Conservation (phyloP, 2,329 filamentous ascomycete genomes). For the Ceratocystis variospora region DNA sequence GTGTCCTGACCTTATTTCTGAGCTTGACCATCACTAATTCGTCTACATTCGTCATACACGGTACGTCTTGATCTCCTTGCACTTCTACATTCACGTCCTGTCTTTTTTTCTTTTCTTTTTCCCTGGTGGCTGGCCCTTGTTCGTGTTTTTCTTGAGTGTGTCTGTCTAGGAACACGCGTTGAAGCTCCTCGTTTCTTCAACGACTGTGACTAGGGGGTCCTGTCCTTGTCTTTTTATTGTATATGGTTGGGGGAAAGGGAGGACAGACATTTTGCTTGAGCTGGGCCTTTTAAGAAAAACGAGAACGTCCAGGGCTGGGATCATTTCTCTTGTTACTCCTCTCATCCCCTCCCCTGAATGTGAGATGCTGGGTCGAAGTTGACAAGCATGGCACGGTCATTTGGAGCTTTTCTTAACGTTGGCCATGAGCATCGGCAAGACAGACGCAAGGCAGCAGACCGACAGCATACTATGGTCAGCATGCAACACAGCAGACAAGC, state of each 20-base stretch:
- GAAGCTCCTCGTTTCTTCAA: constrained; percentile 7
- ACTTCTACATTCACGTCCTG: neutral
- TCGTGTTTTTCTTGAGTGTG: neutral
- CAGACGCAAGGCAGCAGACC: neutral
- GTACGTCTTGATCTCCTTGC: neutral
- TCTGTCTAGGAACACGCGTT: constrained; percentile 10
- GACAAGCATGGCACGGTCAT: constrained; percentile 17
- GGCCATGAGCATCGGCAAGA: neutral
- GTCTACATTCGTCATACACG: neutral
- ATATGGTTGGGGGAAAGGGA: neutral
- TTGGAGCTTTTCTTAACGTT: constrained; percentile 10
- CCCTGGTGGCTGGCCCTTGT: neutral
- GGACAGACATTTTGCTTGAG: neutral
- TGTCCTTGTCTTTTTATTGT: constrained; percentile 1
- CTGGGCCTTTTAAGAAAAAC: neutral
- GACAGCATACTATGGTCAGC: neutral
- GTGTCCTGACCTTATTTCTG: too few relatives aligned
- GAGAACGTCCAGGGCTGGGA: constrained; percentile 6
- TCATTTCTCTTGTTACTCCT: neutral
- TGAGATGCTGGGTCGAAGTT: constrained; percentile 6
- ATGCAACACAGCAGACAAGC: neutral
- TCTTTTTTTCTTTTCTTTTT: neutral
- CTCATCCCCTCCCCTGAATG: constrained; percentile 11
- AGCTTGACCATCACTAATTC: neutral
- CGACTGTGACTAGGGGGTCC: constrained; percentile 10